phyloP scores from a whole-genome alignment of 768 basidiomycete species.

The Lactarius trivialis region DNA sequence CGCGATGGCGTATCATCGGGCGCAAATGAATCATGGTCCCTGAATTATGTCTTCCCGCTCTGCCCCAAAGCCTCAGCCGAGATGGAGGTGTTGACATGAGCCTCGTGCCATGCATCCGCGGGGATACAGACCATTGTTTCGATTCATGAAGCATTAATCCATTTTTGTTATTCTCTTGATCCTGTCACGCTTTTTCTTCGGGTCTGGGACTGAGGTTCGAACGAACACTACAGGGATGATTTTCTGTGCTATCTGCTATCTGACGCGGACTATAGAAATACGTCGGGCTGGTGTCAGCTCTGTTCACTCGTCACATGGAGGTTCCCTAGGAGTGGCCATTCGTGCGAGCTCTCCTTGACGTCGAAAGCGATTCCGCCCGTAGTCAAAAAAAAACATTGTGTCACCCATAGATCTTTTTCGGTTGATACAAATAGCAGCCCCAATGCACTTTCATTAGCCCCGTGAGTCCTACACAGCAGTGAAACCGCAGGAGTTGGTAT shows the following conservation, averaged over 20 bases:
- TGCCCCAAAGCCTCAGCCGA: not conserved
- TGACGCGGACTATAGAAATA: not conserved
- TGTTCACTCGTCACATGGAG: not conserved
- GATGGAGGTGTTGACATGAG: not conserved
- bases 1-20: slow-evolving; percentile 74
- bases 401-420: not conserved
- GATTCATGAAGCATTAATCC: not conserved
- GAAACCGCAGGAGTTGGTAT: no score
- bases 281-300: not conserved
- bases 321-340: not conserved
- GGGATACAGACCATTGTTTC: slow-evolving; percentile 10
- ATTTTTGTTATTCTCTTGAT: not conserved
- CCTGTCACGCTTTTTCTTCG: not conserved
- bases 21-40: slow-evolving; percentile 39
- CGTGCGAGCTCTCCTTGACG: not conserved
- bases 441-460: not conserved
- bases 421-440: not conserved
- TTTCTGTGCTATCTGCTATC: not conserved
- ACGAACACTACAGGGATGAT: no score
- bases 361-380: not conserved
- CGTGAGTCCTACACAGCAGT: no score
- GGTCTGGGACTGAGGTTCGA: not conserved
- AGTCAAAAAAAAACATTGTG: not conserved
- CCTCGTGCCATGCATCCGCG: not conserved
- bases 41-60: not conserved